phyloP scores from a whole-genome alignment of 1,139 yeast species.

The Scheffersomyces insectosa region DNA sequence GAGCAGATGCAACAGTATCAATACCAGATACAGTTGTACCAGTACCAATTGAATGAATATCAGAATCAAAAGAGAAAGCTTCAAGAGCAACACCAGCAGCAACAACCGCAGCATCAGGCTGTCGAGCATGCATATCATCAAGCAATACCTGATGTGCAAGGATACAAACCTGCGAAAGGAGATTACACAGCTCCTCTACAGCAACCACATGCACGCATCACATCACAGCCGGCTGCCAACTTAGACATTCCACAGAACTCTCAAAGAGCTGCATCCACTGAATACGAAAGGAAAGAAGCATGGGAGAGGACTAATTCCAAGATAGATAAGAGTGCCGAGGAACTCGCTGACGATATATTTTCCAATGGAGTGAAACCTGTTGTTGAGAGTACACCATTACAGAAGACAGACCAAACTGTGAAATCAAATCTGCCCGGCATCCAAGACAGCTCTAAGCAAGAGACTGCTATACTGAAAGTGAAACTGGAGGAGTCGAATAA shows the following conservation, averaged over 20 bases:
- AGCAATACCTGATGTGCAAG: not conserved
- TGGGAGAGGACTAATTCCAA: conserved; percentile 29
- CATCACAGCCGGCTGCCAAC: not conserved
- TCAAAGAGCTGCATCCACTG: conserved; percentile 8
- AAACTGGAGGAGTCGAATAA: not conserved
- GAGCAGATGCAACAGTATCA: conserved; percentile 27
- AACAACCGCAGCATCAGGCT: conserved; percentile 4
- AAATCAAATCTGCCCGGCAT: conserved; percentile 1
- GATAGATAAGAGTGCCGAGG: conserved; percentile 32
- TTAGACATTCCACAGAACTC: no score
- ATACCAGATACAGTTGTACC: conserved; percentile 23
- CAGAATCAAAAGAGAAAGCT: conserved; percentile 13
- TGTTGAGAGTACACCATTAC: not conserved
- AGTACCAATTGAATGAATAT: conserved; percentile 13
- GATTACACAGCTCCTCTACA: not conserved
- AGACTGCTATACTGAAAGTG: not conserved
- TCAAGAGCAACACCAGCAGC: conserved; percentile 16
- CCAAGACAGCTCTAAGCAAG: conserved; percentile 3
- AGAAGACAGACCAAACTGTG: conserved; percentile 4
- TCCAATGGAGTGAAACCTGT: conserved; percentile 7
- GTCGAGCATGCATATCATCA: conserved; percentile 1
- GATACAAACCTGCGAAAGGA: no score
- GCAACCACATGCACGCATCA: not conserved
- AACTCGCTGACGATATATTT: conserved; percentile 45
- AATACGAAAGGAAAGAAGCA: conserved; percentile 36